Evolutionary conservation across 192 early-diverging fungal genomes (phyloP).

Genomic region (Globomyces pollinis-pini): DNA sequence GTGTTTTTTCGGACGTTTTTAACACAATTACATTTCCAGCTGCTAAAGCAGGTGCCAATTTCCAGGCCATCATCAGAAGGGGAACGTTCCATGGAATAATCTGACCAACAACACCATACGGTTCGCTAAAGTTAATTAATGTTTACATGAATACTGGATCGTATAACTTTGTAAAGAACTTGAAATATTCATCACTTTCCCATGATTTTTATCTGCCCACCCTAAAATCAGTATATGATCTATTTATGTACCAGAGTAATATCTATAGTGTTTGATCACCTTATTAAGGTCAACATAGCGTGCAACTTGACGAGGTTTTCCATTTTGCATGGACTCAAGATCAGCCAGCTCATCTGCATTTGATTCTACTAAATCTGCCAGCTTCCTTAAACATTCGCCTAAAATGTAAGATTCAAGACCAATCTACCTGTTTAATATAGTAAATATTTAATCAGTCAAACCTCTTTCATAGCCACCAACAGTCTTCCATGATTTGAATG

Average conservation of each 20-base stretch:
- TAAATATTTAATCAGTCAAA: background rate
- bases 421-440: too few species aligned
- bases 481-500: constrained; percentile 30
- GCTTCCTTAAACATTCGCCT: constrained; percentile 11
- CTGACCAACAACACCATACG: constrained; percentile 14
- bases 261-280: too few species aligned
- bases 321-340: constrained; percentile 38
- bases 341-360: constrained; percentile 25
- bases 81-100: constrained; percentile 67
- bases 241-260: too few species aligned
- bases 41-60: constrained; percentile 65
- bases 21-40: constrained; percentile 68
- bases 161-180: too few species aligned
- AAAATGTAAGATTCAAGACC: too few species aligned
- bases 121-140: too few species aligned
- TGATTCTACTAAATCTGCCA: constrained; percentile 35
- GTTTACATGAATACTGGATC: too few species aligned
- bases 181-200: too few species aligned
- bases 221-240: too few species aligned
- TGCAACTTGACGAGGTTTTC: constrained; percentile 20
- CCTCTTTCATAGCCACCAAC: constrained; percentile 7
- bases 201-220: too few species aligned
- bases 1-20: constrained; percentile 51
- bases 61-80: constrained; percentile 73
- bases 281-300: background rate